A percentile compares a stretch with the other conserved stretches of the same genome.
These are phyloP conservation scores for Thyridium curvatum DNA, from an alignment of 2,329 filamentous ascomycete species.

Conservation along the genomic window DNA sequence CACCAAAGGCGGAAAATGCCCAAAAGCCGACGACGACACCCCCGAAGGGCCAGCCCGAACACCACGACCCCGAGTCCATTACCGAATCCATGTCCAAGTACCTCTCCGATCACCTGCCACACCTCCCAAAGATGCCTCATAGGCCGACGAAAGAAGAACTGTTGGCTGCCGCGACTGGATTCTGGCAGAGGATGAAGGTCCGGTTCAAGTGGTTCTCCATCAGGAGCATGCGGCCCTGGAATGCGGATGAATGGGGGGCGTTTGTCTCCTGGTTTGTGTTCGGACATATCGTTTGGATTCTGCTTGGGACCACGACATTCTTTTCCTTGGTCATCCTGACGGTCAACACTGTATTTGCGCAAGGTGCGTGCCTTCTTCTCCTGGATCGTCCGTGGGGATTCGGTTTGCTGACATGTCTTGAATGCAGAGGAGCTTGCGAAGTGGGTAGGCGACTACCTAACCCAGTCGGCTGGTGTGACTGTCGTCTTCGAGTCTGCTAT, in stretches of 20 bases:
- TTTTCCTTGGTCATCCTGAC: constrained; percentile 85
- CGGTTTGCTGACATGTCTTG: neutral
- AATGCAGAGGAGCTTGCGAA: constrained; percentile 78
- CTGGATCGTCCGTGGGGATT: no score
- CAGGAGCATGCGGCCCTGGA: constrained; percentile 87
- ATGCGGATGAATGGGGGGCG: constrained; percentile 90
- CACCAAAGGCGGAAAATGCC: constrained; percentile 5
- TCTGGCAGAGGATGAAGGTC: constrained; percentile 83
- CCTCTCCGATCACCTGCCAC: constrained; percentile 40
- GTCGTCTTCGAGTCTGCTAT: constrained; percentile 97
- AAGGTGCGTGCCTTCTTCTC: constrained; percentile 45
- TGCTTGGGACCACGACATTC: constrained; percentile 96
- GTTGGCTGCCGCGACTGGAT: constrained; percentile 82
- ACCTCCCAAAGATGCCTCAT: constrained; percentile 68
- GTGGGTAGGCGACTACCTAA: constrained; percentile 93
- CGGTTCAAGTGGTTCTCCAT: constrained; percentile 99
- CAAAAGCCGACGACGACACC: constrained; percentile 2
- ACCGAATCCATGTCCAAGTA: constrained; percentile 52
- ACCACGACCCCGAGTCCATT: constrained; percentile 32
- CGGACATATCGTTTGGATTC: constrained; percentile 88
- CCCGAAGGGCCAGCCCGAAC: constrained; percentile 9
- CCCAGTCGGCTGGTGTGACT: constrained; percentile 84
- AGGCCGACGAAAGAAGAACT: constrained; percentile 91
- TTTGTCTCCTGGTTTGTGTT: constrained; percentile 93
- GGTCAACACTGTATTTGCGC: constrained; percentile 94